A percentile compares a stretch with the other conserved stretches of the same genome.
phyloP scores from a whole-genome alignment of 306 rosid genomes.

The Glycyrrhiza uralensis region DNA sequence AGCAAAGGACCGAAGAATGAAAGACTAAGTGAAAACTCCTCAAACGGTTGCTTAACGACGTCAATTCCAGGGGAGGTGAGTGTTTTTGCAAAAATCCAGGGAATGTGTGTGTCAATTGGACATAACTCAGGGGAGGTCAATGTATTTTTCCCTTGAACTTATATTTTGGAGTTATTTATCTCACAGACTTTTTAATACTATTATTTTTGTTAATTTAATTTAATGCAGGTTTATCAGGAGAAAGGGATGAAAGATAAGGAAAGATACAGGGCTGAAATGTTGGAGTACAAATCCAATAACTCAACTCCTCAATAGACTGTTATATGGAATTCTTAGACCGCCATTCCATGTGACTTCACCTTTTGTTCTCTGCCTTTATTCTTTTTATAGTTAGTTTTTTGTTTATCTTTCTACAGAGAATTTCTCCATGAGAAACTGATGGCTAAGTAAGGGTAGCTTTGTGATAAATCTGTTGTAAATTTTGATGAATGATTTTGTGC shows the following conservation, averaged over 20 bases:
- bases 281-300: slow-evolving; percentile 48
- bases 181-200: not conserved
- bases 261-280: slow-evolving; percentile 61
- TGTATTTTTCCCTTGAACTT: too few relatives aligned
- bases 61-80: too few relatives aligned
- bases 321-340: not conserved
- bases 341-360: not conserved
- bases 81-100: too few relatives aligned
- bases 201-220: not conserved
- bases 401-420: not conserved
- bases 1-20: too few relatives aligned
- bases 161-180: not conserved
- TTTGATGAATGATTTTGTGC: slow-evolving; percentile 19
- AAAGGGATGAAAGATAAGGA: slow-evolving; percentile 74
- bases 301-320: slow-evolving; percentile 37
- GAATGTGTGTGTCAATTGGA: too few relatives aligned
- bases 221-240: slow-evolving; percentile 69
- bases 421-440: not conserved
- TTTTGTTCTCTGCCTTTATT: not conserved
- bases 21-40: too few relatives aligned
- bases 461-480: slow-evolving; percentile 22
- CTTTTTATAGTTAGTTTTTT: slow-evolving; percentile 15
- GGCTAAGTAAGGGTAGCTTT: slow-evolving; percentile 5
- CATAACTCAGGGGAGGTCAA: too few relatives aligned
- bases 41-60: too few relatives aligned